These are phyloP conservation scores for Pseudogymnoascus sp. DNA, from an alignment of 2,329 filamentous ascomycete genomes.

Conservation along the genomic window DNA sequence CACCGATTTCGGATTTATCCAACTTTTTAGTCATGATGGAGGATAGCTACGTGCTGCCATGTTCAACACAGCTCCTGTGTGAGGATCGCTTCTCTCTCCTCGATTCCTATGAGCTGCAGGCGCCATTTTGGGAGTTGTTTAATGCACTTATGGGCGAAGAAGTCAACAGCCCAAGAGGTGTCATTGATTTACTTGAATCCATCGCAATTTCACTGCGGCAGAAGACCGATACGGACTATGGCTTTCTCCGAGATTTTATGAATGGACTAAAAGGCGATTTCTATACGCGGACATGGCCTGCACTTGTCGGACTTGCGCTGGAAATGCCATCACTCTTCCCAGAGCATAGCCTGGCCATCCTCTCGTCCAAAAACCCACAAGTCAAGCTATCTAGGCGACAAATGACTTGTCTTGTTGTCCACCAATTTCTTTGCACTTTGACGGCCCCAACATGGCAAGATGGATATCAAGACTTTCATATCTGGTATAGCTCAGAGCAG, in stretches of 20 bases:
- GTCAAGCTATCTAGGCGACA: background rate
- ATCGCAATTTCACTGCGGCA: background rate
- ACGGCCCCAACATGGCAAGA: background rate
- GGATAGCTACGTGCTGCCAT: background rate
- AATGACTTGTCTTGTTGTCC: background rate
- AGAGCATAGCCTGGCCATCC: background rate
- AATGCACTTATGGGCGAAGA: background rate
- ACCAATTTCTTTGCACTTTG: background rate
- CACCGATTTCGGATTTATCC: background rate
- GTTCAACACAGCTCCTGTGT: background rate
- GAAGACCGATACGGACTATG: background rate
- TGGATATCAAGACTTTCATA: background rate
- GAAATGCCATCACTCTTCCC: background rate
- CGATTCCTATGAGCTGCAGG: background rate
- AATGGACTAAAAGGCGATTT: background rate
- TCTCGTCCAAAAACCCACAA: background rate
- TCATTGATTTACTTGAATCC: background rate
- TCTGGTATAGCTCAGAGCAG: background rate
- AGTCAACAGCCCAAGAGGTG: background rate
- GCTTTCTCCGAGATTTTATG: slow-evolving; percentile 1
- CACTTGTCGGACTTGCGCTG: background rate
- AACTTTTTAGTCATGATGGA: background rate
- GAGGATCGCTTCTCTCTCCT: background rate
- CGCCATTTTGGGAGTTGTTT: background rate
- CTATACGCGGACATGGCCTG: background rate